A percentile compares a stretch with the other conserved stretches of the same genome.
phyloP scores from a whole-genome alignment of 345 rosid genomes.

The Brassica carinata region DNA sequence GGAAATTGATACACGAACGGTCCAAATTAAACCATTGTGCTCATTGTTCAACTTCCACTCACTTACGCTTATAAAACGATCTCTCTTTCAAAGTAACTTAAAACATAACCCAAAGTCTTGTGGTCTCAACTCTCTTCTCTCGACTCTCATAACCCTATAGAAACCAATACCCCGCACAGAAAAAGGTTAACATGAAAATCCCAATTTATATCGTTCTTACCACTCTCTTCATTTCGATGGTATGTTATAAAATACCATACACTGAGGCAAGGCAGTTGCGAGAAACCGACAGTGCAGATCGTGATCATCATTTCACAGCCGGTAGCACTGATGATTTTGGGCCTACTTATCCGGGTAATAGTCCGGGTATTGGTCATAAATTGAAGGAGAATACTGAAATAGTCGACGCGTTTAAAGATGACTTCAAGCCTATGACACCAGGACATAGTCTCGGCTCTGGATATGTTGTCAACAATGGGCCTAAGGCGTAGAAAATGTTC shows the following conservation, averaged over 20 bases:
- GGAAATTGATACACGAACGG: slow-evolving; percentile 29
- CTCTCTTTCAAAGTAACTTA: not conserved
- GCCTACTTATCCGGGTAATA: slow-evolving; percentile 48
- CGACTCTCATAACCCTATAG: not conserved
- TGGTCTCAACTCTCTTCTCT: slow-evolving; percentile 22
- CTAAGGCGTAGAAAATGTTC: slow-evolving; percentile 34
- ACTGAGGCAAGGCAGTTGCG: slow-evolving; percentile 25
- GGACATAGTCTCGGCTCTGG: slow-evolving; percentile 37
- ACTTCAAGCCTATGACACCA: slow-evolving; percentile 41
- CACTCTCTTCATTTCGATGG: slow-evolving; percentile 17
- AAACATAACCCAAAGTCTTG: slow-evolving; percentile 14
- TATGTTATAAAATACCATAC: slow-evolving; percentile 5
- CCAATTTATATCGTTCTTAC: slow-evolving; percentile 1
- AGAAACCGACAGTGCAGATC: not conserved
- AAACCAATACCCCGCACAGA: not conserved
- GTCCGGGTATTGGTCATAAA: slow-evolving; percentile 51
- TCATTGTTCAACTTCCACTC: slow-evolving; percentile 40
- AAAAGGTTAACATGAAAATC: slow-evolving; percentile 24
- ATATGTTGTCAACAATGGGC: slow-evolving; percentile 31
- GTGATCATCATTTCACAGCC: slow-evolving; percentile 23
- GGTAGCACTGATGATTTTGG: slow-evolving; percentile 34
- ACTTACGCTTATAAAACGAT: slow-evolving; percentile 34
- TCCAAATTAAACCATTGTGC: slow-evolving; percentile 29
- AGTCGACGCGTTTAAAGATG: slow-evolving; percentile 26
- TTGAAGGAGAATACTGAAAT: slow-evolving; percentile 6